Percentiles rank a stretch among this genome's conserved stretches.
These are phyloP conservation scores for cucumber (Cucumis sativus) DNA, from an alignment of 306 rosid genomes.

Conservation along the genomic window DNA sequence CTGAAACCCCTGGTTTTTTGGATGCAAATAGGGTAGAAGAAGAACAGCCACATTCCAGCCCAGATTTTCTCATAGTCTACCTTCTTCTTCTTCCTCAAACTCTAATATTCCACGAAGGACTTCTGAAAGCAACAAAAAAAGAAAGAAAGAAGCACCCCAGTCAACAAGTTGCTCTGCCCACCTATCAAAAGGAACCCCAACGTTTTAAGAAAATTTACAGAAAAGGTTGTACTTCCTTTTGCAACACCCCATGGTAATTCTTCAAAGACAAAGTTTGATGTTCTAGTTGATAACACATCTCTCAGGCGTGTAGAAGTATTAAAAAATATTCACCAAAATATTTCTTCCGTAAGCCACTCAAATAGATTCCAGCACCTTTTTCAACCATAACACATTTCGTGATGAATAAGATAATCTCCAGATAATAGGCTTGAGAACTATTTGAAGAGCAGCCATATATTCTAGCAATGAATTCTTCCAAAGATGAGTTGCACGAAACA, in stretches of 20 bases:
- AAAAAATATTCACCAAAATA: slow-evolving; percentile 72
- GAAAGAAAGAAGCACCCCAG: too few relatives aligned
- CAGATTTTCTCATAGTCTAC: too few relatives aligned
- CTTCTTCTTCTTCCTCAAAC: too few relatives aligned
- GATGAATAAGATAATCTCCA: slow-evolving; percentile 52
- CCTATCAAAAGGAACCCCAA: too few relatives aligned
- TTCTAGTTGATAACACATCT: slow-evolving; percentile 34
- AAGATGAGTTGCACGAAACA: slow-evolving; percentile 12
- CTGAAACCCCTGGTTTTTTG: too few relatives aligned
- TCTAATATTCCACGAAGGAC: too few relatives aligned
- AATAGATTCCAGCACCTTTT: slow-evolving; percentile 77
- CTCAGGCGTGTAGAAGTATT: slow-evolving; percentile 61
- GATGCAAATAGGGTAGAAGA: too few relatives aligned
- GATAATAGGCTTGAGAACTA: slow-evolving; percentile 35
- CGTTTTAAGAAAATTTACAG: too few relatives aligned
- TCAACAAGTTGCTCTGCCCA: too few relatives aligned
- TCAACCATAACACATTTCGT: slow-evolving; percentile 96
- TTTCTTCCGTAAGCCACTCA: slow-evolving; percentile 86
- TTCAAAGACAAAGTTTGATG: slow-evolving; percentile 36
- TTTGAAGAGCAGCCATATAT: slow-evolving; percentile 28
- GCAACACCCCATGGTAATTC: slow-evolving; percentile 19
- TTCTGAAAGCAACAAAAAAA: too few relatives aligned
- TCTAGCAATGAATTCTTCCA: slow-evolving; percentile 2
- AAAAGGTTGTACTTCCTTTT: too few relatives aligned
- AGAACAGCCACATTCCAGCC: too few relatives aligned